phyloP scores from a whole-genome alignment of 2,329 filamentous ascomycete species.

The Elsinoe necatrix region DNA sequence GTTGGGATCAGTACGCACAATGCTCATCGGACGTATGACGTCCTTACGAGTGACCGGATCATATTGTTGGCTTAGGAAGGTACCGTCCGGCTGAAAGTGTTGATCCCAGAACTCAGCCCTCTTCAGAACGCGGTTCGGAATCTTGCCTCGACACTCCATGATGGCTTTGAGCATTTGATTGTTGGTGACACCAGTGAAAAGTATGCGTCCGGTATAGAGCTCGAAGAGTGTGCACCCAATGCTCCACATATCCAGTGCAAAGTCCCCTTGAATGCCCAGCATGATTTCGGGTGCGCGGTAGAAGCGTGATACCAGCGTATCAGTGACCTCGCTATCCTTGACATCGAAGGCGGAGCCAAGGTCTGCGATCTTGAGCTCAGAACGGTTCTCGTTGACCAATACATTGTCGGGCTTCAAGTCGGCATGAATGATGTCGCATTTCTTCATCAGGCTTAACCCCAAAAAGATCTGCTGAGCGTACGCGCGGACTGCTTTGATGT shows the following conservation, averaged over 20 bases:
- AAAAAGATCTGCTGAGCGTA: constrained; percentile 95
- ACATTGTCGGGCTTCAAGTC: constrained; percentile 98
- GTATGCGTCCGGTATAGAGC: constrained; percentile 92
- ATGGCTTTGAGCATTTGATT: constrained; percentile 97
- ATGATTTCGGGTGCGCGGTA: constrained; percentile 97
- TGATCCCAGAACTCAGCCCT: constrained; percentile 65
- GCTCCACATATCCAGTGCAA: constrained; percentile 94
- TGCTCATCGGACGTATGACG: constrained; percentile 56
- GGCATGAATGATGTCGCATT: constrained; percentile 87
- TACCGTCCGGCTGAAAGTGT: constrained; percentile 78
- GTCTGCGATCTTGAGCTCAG: constrained; percentile 88
- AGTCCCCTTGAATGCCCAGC: constrained; percentile 90
- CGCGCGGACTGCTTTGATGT: constrained; percentile 72
- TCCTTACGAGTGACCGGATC: constrained; percentile 84
- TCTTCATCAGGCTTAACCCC: constrained; percentile 76
- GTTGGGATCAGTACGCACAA: constrained; percentile 55
- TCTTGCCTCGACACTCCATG: constrained; percentile 90
- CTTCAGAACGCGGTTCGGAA: constrained; percentile 80
- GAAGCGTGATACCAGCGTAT: constrained; percentile 93
- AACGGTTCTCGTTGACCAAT: constrained; percentile 74
- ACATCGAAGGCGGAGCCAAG: constrained; percentile 90
- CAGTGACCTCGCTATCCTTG: constrained; percentile 84
- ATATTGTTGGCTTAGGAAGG: constrained; percentile 75
- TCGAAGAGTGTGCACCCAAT: constrained; percentile 96
- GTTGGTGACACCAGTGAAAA: constrained; percentile 91